Conservation (phyloP, 2,329 filamentous ascomycete species). For the Claviceps sp. region DNA sequence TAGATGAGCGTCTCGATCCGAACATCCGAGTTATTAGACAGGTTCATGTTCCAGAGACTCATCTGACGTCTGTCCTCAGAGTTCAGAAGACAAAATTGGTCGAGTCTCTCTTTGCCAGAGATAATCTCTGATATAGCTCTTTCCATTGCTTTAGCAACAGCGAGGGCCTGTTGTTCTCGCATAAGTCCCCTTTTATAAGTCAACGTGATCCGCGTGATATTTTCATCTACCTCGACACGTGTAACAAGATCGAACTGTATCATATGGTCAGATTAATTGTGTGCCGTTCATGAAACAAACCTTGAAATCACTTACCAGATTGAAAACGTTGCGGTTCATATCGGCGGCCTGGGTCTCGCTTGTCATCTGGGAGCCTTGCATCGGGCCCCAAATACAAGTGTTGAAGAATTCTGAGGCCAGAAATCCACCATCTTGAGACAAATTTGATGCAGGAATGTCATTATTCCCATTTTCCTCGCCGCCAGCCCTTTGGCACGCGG, state of each 20-base stretch:
- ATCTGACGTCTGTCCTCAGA: not conserved
- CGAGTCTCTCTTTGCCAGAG: not conserved
- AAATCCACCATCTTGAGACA: not conserved
- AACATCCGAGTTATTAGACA: not conserved
- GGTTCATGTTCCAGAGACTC: not conserved
- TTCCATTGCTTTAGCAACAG: not conserved
- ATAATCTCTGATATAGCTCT: not conserved
- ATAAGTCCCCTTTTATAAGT: not conserved
- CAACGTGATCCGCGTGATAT: not conserved
- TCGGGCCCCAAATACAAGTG: not conserved
- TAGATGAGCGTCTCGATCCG: not conserved
- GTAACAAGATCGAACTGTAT: not conserved
- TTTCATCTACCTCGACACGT: not conserved
- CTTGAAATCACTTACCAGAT: not conserved
- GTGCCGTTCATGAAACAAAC: no score
- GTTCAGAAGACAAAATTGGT: not conserved
- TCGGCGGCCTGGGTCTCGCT: not conserved
- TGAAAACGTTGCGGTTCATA: not conserved
- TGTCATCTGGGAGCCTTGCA: not conserved
- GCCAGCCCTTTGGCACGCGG: not conserved
- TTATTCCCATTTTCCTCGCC: not conserved
- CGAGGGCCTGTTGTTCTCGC: not conserved
- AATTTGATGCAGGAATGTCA: not conserved
- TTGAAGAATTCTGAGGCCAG: not conserved
- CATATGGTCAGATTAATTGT: no score